Percentiles rank a stretch among this genome's conserved stretches.
Conservation (phyloP, 148 eudicot genomes). For the Rhododendron henanense region DNA sequence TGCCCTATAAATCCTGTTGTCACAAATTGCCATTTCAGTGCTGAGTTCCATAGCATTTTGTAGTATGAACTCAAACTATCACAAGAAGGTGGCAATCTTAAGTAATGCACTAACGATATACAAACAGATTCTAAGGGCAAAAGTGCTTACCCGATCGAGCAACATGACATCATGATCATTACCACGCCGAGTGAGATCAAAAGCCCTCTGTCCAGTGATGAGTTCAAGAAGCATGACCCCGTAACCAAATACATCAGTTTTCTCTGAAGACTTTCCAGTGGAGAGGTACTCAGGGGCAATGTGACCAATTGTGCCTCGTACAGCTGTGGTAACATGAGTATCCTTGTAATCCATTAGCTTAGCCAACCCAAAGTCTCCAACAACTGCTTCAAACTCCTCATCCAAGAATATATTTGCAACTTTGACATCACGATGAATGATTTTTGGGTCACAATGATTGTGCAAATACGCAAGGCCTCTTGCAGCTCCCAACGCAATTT, state of each 20-base stretch:
- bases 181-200: conserved; percentile 59
- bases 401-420: too few relatives aligned
- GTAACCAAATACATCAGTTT: conserved; percentile 61
- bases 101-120: neutral
- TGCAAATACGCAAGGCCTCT: conserved; percentile 58
- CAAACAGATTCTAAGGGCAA: neutral
- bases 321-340: conserved; percentile 63
- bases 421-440: conserved; percentile 41
- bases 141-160: conserved; percentile 56
- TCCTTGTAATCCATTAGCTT: conserved; percentile 60
- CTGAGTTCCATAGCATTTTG: neutral
- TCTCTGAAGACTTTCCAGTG: conserved; percentile 58
- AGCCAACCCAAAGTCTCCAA: conserved; percentile 67
- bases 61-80: neutral
- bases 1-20: neutral
- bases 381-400: conserved; percentile 63
- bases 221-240: conserved; percentile 72
- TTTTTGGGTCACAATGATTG: conserved; percentile 58
- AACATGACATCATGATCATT: conserved; percentile 59
- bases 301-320: conserved; percentile 63
- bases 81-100: neutral
- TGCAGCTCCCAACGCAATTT: neutral
- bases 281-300: conserved; percentile 66
- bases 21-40: neutral
- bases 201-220: conserved; percentile 62